Evolutionary conservation across 805 yeast genomes (phyloP).

Genomic region (Kodamaea sagamina): DNA sequence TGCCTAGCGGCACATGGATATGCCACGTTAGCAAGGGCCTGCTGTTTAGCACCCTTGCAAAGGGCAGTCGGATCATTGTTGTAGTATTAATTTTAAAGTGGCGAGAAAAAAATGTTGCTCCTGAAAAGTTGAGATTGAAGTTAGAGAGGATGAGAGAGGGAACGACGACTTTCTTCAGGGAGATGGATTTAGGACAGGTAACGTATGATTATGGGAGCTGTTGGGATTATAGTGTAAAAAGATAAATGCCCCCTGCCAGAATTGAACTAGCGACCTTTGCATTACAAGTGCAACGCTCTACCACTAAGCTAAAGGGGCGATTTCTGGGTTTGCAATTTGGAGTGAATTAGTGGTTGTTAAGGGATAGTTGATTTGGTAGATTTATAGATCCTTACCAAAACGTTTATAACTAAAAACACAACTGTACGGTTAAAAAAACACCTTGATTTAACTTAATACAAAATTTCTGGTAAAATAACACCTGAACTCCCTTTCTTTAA

Average conservation of each 20-base stretch:
- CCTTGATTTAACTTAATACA: no score
- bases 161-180: no score
- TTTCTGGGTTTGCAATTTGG: neutral
- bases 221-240: no score
- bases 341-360: neutral
- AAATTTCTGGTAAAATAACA: no score
- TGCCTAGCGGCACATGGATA: neutral
- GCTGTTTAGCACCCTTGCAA: neutral
- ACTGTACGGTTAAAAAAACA: no score
- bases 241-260: constrained; percentile 36
- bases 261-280: constrained; percentile 53
- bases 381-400: neutral
- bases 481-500: no score
- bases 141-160: no score
- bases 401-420: neutral
- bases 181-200: no score
- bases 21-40: constrained; percentile 1
- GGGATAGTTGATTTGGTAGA: neutral
- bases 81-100: neutral
- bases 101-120: constrained; percentile 1
- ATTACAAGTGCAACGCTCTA: constrained; percentile 99
- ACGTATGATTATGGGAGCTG: neutral
- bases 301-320: constrained; percentile 98
- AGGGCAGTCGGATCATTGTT: constrained; percentile 3
- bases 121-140: neutral